Conservation (phyloP, 2,329 filamentous ascomycete genomes). For the Diaporthe batatas region DNA sequence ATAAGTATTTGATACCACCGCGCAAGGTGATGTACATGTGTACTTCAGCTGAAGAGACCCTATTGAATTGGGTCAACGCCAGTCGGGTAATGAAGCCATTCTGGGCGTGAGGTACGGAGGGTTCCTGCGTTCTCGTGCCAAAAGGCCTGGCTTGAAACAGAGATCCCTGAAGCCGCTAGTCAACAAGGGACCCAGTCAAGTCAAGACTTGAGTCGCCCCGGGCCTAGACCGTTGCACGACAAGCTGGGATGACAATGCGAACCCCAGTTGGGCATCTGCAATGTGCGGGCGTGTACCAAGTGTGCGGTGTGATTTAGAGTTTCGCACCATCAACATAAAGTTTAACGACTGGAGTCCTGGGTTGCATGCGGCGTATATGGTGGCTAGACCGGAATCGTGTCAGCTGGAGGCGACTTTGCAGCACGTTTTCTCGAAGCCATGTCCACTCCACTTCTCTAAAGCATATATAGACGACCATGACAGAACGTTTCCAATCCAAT, state of each 20-base stretch:
- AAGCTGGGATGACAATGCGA: slow-evolving; percentile 8
- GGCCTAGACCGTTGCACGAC: slow-evolving; percentile 11
- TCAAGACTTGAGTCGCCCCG: slow-evolving; percentile 18
- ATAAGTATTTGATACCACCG: neutral
- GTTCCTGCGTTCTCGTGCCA: neutral
- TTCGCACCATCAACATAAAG: slow-evolving; percentile 1
- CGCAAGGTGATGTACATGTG: neutral
- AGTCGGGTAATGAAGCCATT: slow-evolving; percentile 1
- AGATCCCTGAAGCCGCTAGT: slow-evolving; percentile 1
- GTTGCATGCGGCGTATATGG: neutral
- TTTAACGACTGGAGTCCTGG: slow-evolving; percentile 3
- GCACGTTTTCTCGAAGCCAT: neutral
- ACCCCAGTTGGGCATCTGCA: neutral
- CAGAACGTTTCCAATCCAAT: neutral
- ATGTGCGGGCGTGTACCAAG: neutral
- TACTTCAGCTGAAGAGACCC: neutral
- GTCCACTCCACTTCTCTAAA: neutral
- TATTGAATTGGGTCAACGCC: neutral
- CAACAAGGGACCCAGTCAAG: neutral
- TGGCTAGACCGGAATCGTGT: neutral
- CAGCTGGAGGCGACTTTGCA: neutral
- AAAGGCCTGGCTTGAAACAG: slow-evolving; percentile 24
- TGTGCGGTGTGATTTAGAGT: slow-evolving; percentile 22
- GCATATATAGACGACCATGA: slow-evolving; percentile 22
- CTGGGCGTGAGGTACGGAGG: neutral